phyloP scores from a whole-genome alignment of 1,139 yeast genomes.

The Lodderomyces metapsilosis region DNA sequence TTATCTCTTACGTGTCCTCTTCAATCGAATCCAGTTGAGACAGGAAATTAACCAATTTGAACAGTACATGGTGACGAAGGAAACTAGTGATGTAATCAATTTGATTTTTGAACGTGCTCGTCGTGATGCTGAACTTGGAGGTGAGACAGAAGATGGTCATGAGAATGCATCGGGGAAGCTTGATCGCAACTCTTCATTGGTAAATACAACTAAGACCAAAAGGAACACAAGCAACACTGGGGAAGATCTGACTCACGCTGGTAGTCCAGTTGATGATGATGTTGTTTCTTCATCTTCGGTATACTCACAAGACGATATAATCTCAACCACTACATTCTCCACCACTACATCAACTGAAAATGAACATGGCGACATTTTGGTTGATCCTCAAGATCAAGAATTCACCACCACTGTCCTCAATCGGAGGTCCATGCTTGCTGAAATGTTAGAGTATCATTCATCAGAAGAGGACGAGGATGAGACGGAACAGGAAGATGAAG shows the following conservation, averaged over 20 bases:
- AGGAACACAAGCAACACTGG: too few species aligned
- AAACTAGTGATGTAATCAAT: conserved; percentile 5
- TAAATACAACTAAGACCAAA: too few species aligned
- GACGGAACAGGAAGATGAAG: conserved; percentile 2
- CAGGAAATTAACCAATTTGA: conserved; percentile 43
- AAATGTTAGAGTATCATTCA: conserved; percentile 47
- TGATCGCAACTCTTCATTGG: background rate
- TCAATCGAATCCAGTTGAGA: conserved; percentile 39
- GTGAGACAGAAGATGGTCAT: background rate
- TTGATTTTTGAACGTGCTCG: conserved; percentile 4
- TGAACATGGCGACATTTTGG: conserved; percentile 5
- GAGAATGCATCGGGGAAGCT: background rate
- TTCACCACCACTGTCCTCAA: conserved; percentile 19
- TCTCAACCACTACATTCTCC: conserved; percentile 3
- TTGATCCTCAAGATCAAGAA: conserved; percentile 13
- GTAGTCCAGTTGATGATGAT: background rate
- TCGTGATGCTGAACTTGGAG: background rate
- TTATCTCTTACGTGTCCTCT: conserved; percentile 37
- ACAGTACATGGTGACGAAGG: conserved; percentile 22
- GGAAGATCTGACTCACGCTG: too few species aligned
- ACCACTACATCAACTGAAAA: conserved; percentile 1
- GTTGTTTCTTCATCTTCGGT: conserved; percentile 6
- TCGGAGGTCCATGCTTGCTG: conserved; percentile 45
- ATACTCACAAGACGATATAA: background rate
- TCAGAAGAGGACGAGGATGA: conserved; percentile 20